These are phyloP conservation scores for Taphrina pruni DNA, from an alignment of 1,139 yeast genomes.

Conservation along the genomic window DNA sequence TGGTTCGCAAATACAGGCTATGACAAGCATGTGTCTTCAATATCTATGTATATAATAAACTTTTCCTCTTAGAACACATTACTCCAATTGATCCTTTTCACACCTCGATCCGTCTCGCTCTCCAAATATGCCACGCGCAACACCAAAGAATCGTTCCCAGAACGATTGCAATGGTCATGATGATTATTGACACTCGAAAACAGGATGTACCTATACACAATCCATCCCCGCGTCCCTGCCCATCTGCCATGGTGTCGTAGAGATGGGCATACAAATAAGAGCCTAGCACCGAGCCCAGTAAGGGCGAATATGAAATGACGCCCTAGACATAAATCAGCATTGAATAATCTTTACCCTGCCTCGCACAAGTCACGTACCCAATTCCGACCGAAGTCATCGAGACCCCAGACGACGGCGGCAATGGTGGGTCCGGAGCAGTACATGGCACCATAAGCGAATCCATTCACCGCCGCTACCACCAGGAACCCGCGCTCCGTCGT, in stretches of 20 bases:
- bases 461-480: constrained; percentile 25
- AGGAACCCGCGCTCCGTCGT: constrained; percentile 3
- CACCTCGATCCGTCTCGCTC: constrained; percentile 6
- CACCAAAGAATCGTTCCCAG: constrained; percentile 10
- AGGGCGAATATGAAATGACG: constrained; percentile 33
- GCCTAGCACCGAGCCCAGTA: constrained; percentile 34
- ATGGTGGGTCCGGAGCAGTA: constrained; percentile 32
- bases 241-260: constrained; percentile 19
- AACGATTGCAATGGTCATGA: constrained; percentile 4
- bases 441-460: constrained; percentile 27
- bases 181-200: constrained; percentile 10
- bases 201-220: constrained; percentile 17
- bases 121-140: constrained; percentile 31
- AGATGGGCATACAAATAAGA: constrained; percentile 31
- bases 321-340: constrained; percentile 8
- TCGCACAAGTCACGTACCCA: constrained; percentile 26
- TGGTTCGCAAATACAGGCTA: no score
- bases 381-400: constrained; percentile 31
- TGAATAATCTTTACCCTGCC: no score
- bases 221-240: constrained; percentile 2
- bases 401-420: constrained; percentile 37
- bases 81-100: no score
- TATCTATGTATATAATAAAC: no score
- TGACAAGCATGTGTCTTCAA: no score
- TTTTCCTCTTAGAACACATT: no score